Base-by-base conservation (phyloP, 768 basidiomycete species). In the Phylloporus sp. region DNA sequence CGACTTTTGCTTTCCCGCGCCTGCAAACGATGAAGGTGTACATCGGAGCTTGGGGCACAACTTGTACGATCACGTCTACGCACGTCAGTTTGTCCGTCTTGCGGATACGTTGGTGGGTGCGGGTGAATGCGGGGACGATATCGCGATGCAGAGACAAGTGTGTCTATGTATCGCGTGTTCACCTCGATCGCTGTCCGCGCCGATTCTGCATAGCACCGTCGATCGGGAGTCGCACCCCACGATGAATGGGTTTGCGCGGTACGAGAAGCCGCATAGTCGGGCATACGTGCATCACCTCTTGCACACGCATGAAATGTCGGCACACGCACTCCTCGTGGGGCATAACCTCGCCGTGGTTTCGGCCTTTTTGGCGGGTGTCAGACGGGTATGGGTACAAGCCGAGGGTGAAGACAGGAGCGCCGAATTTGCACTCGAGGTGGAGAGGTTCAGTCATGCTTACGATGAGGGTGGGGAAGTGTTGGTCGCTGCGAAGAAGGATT, bases 251-350 rank as follows among this genome's bases (percentile, higher is more conserved):
- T 41, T 7, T 8, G 9, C 5, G 13, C 35, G 15, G 40, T 62
- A 64, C 40, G 60, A 58, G 21, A 67, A 69, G 2, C 64, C 72
- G 2, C 70, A 68, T 52, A 51, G 73, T 5, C 72, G 76, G 13
- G 84, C 86, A 3, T 94, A 93, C 54, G 41, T 90, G 24, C 89
- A 94, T 60, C 90, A 94, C 56, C 77, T 94, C 13, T 69, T 92
- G 28, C 82, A 85, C 42, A 90, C 90, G 6, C 91, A 93, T 64
- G 91, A 94, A 63, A 92, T 94, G 90, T 80, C 83, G 0, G 84
- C 88, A 1, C 88, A 93, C 54, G 60, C 87, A 5, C 63, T 92
- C 20, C 76, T 93, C 15, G 75, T 73, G 10, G 72, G 81, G 66
- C 91, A 94, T 63, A 94, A 93, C 54, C 70, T 90, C 23, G 61